Percentiles rank a stretch among this genome's conserved stretches.
phyloP scores from a whole-genome alignment of 805 yeast genomes.

The Candida loeiensis region DNA sequence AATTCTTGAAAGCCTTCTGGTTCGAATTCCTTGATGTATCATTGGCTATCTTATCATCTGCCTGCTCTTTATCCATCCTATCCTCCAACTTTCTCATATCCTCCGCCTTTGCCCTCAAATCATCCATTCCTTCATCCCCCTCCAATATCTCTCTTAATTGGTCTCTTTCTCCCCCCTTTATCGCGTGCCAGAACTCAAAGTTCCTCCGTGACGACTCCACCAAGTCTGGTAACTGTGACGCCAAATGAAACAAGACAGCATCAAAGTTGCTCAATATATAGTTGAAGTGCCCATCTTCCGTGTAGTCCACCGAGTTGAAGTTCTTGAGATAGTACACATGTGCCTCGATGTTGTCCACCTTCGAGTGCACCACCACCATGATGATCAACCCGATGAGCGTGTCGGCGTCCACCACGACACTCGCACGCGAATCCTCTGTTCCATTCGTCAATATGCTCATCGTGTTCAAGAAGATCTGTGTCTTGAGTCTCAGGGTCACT shows the following conservation, averaged over 20 bases:
- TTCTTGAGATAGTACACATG: slow-evolving; percentile 64
- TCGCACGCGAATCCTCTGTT: neutral
- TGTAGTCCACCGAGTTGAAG: slow-evolving; percentile 41
- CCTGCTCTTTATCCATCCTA: too few relatives aligned
- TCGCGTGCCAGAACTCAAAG: slow-evolving; percentile 49
- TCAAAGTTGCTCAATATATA: slow-evolving; percentile 82
- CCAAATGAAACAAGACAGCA: slow-evolving; percentile 68
- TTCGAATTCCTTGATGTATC: neutral
- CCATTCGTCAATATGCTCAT: slow-evolving; percentile 46
- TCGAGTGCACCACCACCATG: slow-evolving; percentile 64
- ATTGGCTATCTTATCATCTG: neutral
- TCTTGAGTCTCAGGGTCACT: slow-evolving; percentile 44
- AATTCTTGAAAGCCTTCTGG: neutral
- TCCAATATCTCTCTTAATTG: slow-evolving; percentile 12
- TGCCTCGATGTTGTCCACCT: slow-evolving; percentile 53
- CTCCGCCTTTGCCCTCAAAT: neutral
- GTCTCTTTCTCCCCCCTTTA: slow-evolving; percentile 30
- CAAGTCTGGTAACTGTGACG: slow-evolving; percentile 35
- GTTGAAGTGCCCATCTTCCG: slow-evolving; percentile 58
- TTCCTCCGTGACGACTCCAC: slow-evolving; percentile 45
- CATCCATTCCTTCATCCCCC: neutral
- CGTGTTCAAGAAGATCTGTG: slow-evolving; percentile 48
- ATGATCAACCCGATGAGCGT: slow-evolving; percentile 69
- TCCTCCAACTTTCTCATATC: neutral
- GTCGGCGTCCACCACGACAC: slow-evolving; percentile 68